These are phyloP conservation scores for Prunus salicina DNA, from an alignment of 306 rosid genomes.

Conservation along the genomic window DNA sequence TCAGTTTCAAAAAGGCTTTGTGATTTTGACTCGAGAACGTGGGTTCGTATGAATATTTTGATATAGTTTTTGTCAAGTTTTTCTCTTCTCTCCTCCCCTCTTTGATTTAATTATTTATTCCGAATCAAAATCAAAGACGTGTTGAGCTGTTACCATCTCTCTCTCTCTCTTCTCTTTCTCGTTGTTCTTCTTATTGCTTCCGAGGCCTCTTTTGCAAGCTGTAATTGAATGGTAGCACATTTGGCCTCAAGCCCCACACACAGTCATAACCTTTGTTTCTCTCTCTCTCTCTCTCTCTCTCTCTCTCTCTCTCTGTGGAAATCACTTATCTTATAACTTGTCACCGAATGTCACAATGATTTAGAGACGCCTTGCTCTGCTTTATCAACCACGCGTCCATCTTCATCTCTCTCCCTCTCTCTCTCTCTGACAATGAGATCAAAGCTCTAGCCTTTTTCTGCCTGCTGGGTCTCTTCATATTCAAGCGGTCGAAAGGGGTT, in stretches of 20 bases:
- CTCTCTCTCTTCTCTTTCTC: constrained; percentile 14
- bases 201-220: constrained; percentile 47
- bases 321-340: constrained; percentile 14
- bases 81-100: neutral
- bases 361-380: constrained; percentile 43
- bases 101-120: constrained; percentile 2
- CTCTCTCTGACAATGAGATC: constrained; percentile 61
- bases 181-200: constrained; percentile 23
- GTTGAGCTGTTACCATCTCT: constrained; percentile 72
- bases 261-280: constrained; percentile 13
- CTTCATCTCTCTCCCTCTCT: neutral
- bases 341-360: constrained; percentile 56
- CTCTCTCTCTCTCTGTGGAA: constrained; percentile 7
- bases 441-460: constrained; percentile 20
- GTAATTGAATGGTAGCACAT: constrained; percentile 47
- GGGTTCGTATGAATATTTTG: constrained; percentile 31
- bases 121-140: constrained; percentile 54
- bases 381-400: constrained; percentile 55
- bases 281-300: constrained; percentile 11
- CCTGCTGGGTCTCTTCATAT: constrained; percentile 6
- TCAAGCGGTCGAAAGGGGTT: constrained; percentile 3
- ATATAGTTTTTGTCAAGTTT: neutral
- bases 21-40: constrained; percentile 27
- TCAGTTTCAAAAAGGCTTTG: neutral
- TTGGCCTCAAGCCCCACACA: constrained; percentile 39